Evolutionary conservation across 2,329 filamentous ascomycete species (phyloP), one percentile per base, ranked within the genome.

Genomic region (Neurospora crassa): DNA sequence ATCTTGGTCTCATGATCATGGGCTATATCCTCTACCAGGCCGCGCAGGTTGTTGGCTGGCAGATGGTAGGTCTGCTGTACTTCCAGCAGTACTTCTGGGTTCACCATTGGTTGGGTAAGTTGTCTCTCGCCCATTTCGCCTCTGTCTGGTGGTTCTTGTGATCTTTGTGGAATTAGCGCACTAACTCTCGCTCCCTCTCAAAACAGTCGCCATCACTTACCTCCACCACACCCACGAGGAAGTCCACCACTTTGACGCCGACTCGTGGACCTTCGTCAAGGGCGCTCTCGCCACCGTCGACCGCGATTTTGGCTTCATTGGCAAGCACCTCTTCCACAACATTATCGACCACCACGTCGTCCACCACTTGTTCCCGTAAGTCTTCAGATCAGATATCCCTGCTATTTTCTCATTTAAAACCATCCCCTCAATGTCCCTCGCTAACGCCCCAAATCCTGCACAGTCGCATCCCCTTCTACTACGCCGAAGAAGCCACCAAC

Each of bases 71-170:
- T 70, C 81, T 89, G 67, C 81, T 90, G 18, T 92, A 91, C 78
- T 82, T 84, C 40, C 83, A 90, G 43, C 90, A 90, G 18, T 92
- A 90, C 79, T 81, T 97, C 72, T 97, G 95, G 95, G 94, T 97
- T 70, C 97, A 98, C 87, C 94, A 97, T 89, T 98, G 95, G 95
- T 91, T 98, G 72, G 92, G 93, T 96, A 90, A 10, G 73, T 87
- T 67, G 8, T 67, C n/a, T 18, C 4, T 59, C 5, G 12, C 0
- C 6, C 42, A 6, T 40, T 5, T 63, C 37, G 8, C 11, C 40
- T 29, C 4, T 29, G 29, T 29, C 29, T 29, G 29, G 29, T 29
- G 29, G 29, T 29, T 29, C 29, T 4, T 29, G 29, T 29, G 29
- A 29, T 29, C 29, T 29, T 41, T 67, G 40, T 68, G 29, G 34